phyloP scores from a whole-genome alignment of 352 stramenopile genomes.

The Phytopythium ostracodes region DNA sequence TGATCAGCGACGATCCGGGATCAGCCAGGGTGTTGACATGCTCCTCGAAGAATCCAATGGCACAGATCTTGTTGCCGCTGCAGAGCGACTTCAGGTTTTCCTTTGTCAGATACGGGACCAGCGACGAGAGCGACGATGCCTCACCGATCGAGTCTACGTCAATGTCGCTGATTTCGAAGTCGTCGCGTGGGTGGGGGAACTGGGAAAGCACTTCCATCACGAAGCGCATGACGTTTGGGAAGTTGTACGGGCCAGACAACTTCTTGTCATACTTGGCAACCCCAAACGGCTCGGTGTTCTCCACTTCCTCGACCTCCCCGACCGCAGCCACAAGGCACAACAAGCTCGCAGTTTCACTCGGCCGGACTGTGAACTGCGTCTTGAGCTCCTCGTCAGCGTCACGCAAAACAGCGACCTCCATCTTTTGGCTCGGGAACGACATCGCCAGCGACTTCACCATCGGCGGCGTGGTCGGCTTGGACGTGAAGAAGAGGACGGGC shows the following conservation, averaged over 20 bases:
- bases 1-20: constrained; percentile 35
- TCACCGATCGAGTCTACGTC: constrained; percentile 26
- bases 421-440: constrained; percentile 50
- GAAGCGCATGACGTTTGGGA: constrained; percentile 66
- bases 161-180: constrained; percentile 16
- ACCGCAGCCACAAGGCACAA: constrained; percentile 43
- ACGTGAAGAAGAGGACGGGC: constrained; percentile 60
- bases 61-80: constrained; percentile 62
- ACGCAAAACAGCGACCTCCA: constrained; percentile 48
- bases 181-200: constrained; percentile 51
- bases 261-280: constrained; percentile 73
- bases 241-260: constrained; percentile 52
- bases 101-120: constrained; percentile 52
- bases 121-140: constrained; percentile 10
- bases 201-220: constrained; percentile 55
- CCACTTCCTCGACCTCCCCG: constrained; percentile 12
- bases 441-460: constrained; percentile 61
- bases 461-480: constrained; percentile 39
- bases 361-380: constrained; percentile 48
- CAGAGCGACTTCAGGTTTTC: constrained; percentile 51
- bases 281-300: constrained; percentile 35
- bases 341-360: constrained; percentile 33
- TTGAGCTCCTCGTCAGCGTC: constrained; percentile 56
- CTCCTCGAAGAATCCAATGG: constrained; percentile 71
- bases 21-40: constrained; percentile 44